Evolutionary conservation across 2,329 filamentous ascomycete species (phyloP).

Genomic region (Calonectria honghensis): DNA sequence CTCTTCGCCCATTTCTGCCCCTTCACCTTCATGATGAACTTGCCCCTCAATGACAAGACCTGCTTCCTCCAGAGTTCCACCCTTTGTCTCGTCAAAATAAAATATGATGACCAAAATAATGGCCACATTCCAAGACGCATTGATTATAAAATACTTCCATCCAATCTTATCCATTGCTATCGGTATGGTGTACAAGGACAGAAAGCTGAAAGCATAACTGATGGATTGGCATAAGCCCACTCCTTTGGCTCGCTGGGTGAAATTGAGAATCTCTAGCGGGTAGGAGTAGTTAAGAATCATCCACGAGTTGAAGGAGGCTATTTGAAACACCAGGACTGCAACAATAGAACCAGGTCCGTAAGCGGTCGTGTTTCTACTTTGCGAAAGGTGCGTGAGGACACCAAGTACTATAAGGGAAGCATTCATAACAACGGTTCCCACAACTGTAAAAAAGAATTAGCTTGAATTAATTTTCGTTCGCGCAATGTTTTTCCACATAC

Average conservation of each 20-base stretch:
- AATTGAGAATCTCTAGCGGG: not conserved
- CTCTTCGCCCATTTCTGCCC: not conserved
- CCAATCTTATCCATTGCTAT: not conserved
- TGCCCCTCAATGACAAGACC: not conserved
- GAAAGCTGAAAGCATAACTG: not conserved
- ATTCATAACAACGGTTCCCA: not conserved
- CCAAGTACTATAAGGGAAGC: not conserved
- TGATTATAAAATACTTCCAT: not conserved
- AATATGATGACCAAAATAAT: not conserved
- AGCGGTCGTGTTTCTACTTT: not conserved
- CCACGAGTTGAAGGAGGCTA: not conserved
- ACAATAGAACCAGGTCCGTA: not conserved
- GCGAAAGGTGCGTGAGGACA: not conserved
- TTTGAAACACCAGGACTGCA: not conserved
- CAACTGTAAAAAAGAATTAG: not conserved
- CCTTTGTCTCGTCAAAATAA: conserved; percentile 4
- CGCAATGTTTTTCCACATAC: not conserved
- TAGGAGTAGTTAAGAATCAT: conserved; percentile 2
- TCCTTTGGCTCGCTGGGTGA: not conserved
- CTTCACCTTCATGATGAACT: not conserved
- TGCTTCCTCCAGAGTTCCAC: not conserved
- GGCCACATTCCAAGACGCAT: not conserved
- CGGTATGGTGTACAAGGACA: not conserved
- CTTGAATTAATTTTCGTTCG: not conserved
- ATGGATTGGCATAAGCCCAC: not conserved